Conservation (phyloP, 176 grass and related monocot species). For the Rhynchospora breviuscula region DNA sequence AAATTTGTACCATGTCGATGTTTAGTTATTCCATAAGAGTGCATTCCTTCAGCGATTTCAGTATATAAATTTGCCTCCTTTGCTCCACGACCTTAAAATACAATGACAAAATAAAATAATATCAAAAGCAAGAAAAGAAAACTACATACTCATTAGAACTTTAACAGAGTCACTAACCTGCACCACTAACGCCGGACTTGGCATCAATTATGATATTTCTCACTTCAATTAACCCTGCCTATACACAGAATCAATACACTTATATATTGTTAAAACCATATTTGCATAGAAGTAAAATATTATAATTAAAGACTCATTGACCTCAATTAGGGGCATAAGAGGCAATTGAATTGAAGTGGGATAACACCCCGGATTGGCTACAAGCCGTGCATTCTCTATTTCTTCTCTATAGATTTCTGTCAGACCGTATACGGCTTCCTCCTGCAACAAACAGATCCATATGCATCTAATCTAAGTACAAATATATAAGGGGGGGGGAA, state of each 20-base stretch:
- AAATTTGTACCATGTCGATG: constrained; percentile 77
- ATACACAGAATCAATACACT: constrained; percentile 23
- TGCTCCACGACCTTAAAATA: constrained; percentile 72
- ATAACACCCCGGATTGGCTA: constrained; percentile 98
- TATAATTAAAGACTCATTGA: constrained; percentile 17
- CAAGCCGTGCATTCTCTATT: constrained; percentile 62
- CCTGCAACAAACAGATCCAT: constrained; percentile 36
- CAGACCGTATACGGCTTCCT: constrained; percentile 85
- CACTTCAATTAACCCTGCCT: constrained; percentile 68
- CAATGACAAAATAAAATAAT: neutral
- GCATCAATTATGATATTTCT: constrained; percentile 95
- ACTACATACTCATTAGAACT: neutral
- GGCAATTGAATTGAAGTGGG: constrained; percentile 95
- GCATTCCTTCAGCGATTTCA: constrained; percentile 92
- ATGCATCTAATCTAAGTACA: constrained; percentile 40
- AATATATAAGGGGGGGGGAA: constrained; percentile 6
- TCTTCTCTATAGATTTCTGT: constrained; percentile 80
- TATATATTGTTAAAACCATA: constrained; percentile 27
- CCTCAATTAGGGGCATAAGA: constrained; percentile 86
- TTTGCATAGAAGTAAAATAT: neutral
- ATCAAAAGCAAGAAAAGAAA: neutral
- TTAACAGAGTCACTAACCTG: constrained; percentile 43
- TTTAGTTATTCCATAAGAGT: constrained; percentile 85
- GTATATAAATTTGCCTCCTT: constrained; percentile 99
- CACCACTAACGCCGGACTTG: constrained; percentile 92